Base-by-base conservation (phyloP, 306 rosid species). In the Ormosia semicastrata region DNA sequence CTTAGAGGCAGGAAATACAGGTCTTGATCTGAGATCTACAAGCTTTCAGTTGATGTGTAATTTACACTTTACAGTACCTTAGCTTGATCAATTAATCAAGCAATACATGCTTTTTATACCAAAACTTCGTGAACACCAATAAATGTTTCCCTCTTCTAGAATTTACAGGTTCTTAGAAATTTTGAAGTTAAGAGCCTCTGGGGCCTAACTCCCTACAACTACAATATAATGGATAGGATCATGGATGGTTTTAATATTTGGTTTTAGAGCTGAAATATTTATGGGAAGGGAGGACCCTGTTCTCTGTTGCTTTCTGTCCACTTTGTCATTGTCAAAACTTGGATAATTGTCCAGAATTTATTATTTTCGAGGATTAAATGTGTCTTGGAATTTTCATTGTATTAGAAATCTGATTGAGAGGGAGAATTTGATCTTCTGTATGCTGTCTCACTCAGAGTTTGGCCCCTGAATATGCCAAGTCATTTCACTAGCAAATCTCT, bases 61-160 rank as follows among this genome's bases (percentile, higher is more conserved):
- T 44, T 41, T 60, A 24, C 24, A 24, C 24, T 24, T 24, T 24
- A 33, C 37, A 41, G 10, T 43, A 30, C 6, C 2, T 2, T 13
- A 60, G 41, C 40, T 71, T 71, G 63, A 77, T 77, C 24, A 47
- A 24, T 59, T n/a, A 66, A 76, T 62, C 59, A 53, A 50, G 2
- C 43, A 54, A 24, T 47, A 50, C 59, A 6, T 77, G 40, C n/a
- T 36, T 76, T 30, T 63, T 68, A 52, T 57, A 10, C 70, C 75
- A 65, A 77, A 85, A 74, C 58, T 14, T 84, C 4, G 29, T 49
- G 49, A 41, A 30, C 56, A 71, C 46, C 24, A 24, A 24, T 24
- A 24, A 0, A 24, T 24, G 24, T 24, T 24, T 24, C 24, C 24
- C 24, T 24, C 24, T 24, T 24, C 8, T 30, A 14, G 66, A 36